Conservation (phyloP, 352 stramenopile genomes). For the Pythium sukuiense region DNA sequence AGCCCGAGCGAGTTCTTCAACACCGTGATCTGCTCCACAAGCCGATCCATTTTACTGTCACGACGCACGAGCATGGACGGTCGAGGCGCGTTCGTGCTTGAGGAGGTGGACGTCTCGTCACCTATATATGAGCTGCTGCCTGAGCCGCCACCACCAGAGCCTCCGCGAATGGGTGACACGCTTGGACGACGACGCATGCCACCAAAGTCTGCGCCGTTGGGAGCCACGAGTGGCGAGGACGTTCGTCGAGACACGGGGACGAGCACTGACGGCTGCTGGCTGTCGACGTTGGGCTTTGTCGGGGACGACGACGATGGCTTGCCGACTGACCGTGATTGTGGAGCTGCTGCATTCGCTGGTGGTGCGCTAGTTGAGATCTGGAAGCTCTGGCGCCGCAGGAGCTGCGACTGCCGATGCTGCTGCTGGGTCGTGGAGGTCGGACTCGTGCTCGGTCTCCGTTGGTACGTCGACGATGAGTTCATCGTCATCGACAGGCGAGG, state of each 20-base stretch:
- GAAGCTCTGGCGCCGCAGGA: slow-evolving; percentile 14
- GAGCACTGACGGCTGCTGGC: slow-evolving; percentile 39
- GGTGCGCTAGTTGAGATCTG: slow-evolving; percentile 1
- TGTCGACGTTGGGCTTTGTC: neutral
- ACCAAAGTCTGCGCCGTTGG: slow-evolving; percentile 31
- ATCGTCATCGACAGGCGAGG: neutral
- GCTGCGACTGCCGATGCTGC: neutral
- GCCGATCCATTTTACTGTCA: slow-evolving; percentile 58
- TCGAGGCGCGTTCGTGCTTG: neutral
- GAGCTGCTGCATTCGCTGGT: neutral
- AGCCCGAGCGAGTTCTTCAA: slow-evolving; percentile 73
- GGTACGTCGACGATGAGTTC: slow-evolving; percentile 3
- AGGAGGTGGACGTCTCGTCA: neutral
- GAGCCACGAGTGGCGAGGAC: slow-evolving; percentile 47
- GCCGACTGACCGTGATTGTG: neutral
- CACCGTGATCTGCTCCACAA: slow-evolving; percentile 74
- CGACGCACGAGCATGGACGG: slow-evolving; percentile 27
- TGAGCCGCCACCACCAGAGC: neutral
- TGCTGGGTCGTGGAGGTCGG: neutral
- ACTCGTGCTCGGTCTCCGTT: neutral
- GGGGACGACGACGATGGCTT: slow-evolving; percentile 15
- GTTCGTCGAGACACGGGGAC: slow-evolving; percentile 60
- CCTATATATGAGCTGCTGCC: neutral
- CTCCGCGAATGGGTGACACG: slow-evolving; percentile 47
- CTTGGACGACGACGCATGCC: slow-evolving; percentile 47